A percentile compares a stretch with the other conserved stretches of the same genome.
Conservation (phyloP, 176 grass and related monocot species). For the Musa schizocarpa region DNA sequence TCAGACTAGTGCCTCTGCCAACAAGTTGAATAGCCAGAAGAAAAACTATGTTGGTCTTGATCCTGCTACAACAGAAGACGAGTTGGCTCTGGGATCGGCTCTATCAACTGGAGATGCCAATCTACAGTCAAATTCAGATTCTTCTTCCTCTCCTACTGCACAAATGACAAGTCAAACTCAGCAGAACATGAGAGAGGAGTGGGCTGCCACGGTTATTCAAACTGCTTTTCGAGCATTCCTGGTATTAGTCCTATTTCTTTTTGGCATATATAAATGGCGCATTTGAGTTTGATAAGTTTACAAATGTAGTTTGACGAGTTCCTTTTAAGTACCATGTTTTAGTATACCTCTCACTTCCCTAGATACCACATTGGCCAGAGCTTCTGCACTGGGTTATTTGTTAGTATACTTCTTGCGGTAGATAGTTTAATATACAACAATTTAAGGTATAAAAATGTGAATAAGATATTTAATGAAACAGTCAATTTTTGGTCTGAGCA, state of each 20-base stretch:
- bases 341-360: no score
- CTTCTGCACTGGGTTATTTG: no score
- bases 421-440: neutral
- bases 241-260: slow-evolving; percentile 31
- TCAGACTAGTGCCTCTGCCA: neutral
- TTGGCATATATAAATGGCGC: neutral
- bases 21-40: neutral
- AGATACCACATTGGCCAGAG: no score
- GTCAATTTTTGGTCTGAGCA: no score
- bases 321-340: no score
- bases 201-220: slow-evolving; percentile 14
- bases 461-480: neutral
- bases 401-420: neutral
- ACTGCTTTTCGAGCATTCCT: slow-evolving; percentile 35
- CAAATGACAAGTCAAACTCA: neutral
- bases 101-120: neutral
- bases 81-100: neutral
- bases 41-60: slow-evolving; percentile 3
- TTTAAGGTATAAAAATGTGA: neutral
- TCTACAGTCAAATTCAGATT: neutral
- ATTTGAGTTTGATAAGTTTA: no score
- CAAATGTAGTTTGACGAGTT: no score
- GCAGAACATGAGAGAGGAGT: neutral
- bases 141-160: neutral
- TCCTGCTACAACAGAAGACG: neutral